Evolutionary conservation across 768 basidiomycete genomes (phyloP), one percentile per base, ranked within the genome.

Genomic region (Cystofilobasidium capitatum): DNA sequence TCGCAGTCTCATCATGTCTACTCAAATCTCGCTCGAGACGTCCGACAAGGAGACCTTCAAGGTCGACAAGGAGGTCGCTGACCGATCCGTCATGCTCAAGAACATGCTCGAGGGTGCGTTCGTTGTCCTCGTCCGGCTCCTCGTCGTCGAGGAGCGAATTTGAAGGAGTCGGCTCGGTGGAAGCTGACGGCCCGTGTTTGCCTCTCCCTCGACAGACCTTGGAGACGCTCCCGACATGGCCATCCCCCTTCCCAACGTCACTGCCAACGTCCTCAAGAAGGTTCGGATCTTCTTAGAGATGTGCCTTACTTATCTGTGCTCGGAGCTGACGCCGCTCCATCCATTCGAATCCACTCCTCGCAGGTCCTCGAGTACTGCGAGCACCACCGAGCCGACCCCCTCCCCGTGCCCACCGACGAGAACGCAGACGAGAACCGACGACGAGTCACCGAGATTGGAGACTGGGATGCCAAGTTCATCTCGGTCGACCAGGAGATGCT

Each of bases 341-440:
- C 74, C 29, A 70, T 73, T 8, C 73, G 69, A 31, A 72, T 74
- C 40, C 49, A 17, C 26, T n/a, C 47, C 47, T n/a, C 22, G 22
- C 60, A 99, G 91, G 93, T 98, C 69, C 82, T 99, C 36, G 94
- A 99, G 77, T 99, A 96, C 83, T 98, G 96, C 83, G 93, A 97
- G 75, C 93, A 98, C 79, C 96, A 99, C 80, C 88, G 90, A 73
- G 88, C 88, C 71, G 96, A 99, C 79, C 91, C 93, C n/a, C 83
- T 97, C 45, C 96, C 96, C 22, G 81, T 86, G 45, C 82, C 87
- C 13, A 87, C 90, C 73, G 83, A 85, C 73, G 85, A 80, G 69
- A 87, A 88, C 73, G 62, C 67, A 16, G 94, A 98, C 69, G 96
- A 98, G 79, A 88, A 89, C 6, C 87, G 94, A 80, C 92, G 94